Conservation (phyloP, 176 grass and related monocot species). For the Alloteropsis semialata region DNA sequence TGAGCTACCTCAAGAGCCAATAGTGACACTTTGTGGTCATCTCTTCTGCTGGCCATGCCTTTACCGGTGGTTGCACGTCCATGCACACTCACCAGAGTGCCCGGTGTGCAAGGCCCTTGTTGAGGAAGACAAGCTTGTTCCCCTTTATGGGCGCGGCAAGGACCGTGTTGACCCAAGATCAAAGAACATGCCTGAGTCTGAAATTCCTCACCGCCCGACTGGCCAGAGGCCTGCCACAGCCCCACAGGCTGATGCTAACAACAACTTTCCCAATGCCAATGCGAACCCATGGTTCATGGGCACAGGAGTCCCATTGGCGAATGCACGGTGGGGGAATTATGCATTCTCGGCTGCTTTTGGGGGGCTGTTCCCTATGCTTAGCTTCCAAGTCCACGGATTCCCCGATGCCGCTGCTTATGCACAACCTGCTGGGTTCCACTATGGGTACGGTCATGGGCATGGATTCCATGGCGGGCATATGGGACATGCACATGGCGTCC, state of each 20-base stretch:
- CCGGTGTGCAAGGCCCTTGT: constrained; percentile 93
- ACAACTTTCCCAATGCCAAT: constrained; percentile 43
- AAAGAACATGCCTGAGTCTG: constrained; percentile 57
- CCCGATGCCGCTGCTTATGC: constrained; percentile 69
- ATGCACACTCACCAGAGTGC: constrained; percentile 77
- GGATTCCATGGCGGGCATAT: constrained; percentile 64
- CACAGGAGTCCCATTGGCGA: constrained; percentile 38
- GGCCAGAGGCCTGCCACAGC: constrained; percentile 80
- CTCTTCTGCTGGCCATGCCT: constrained; percentile 96
- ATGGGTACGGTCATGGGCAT: constrained; percentile 68
- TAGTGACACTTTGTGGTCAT: constrained; percentile 90
- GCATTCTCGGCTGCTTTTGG: constrained; percentile 75
- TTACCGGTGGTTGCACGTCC: constrained; percentile 78
- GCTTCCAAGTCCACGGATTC: constrained; percentile 83
- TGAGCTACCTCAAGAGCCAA: constrained; percentile 82
- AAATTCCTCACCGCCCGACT: constrained; percentile 77
- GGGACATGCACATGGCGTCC: constrained; percentile 39
- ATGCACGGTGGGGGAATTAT: constrained; percentile 66
- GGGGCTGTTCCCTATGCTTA: constrained; percentile 82
- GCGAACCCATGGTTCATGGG: constrained; percentile 64
- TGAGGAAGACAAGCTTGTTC: constrained; percentile 91
- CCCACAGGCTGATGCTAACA: constrained; percentile 56
- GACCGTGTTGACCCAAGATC: constrained; percentile 80
- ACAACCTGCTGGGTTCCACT: constrained; percentile 65
- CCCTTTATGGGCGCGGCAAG: constrained; percentile 86